Conservation (phyloP, 495 filamentous ascomycete genomes). For the Aspergillus baeticus region DNA sequence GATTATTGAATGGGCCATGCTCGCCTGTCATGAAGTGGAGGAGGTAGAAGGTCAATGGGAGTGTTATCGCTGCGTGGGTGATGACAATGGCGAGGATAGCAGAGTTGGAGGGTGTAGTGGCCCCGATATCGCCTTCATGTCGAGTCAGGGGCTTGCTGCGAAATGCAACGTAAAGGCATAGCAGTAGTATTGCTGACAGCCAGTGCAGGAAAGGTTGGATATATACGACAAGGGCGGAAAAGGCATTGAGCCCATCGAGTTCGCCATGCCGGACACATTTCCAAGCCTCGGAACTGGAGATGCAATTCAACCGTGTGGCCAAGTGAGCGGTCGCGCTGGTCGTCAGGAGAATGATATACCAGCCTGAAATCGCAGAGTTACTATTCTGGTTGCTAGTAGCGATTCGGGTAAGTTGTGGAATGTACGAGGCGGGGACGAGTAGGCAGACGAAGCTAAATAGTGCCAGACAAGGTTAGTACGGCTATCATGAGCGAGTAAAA, state of each 20-base stretch:
- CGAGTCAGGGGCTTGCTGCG: not conserved
- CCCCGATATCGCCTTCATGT: not conserved
- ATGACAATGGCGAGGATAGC: not conserved
- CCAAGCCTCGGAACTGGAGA: not conserved
- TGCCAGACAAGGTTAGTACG: no score
- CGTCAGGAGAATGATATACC: conserved; percentile 8
- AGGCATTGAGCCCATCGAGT: conserved; percentile 1
- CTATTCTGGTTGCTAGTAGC: not conserved
- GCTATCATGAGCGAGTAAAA: no score
- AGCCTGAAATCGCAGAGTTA: conserved; percentile 1
- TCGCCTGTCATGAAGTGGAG: not conserved
- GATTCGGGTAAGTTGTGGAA: not conserved
- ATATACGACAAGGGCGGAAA: conserved; percentile 2
- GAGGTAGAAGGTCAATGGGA: conserved; percentile 1
- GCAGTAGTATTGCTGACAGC: conserved; percentile 1
- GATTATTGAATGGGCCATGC: not conserved
- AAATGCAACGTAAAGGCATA: not conserved
- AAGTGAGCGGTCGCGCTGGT: conserved; percentile 2
- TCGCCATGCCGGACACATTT: not conserved
- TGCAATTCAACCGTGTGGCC: not conserved
- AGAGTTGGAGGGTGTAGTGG: not conserved
- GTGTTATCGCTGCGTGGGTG: conserved; percentile 1
- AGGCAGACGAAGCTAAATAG: not conserved
- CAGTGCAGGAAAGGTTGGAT: conserved; percentile 3
- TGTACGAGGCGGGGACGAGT: conserved; percentile 3